Percentiles rank a stretch among this genome's conserved stretches.
Conservation (phyloP, 202 grass and related monocot genomes). For the Carex arenaria region DNA sequence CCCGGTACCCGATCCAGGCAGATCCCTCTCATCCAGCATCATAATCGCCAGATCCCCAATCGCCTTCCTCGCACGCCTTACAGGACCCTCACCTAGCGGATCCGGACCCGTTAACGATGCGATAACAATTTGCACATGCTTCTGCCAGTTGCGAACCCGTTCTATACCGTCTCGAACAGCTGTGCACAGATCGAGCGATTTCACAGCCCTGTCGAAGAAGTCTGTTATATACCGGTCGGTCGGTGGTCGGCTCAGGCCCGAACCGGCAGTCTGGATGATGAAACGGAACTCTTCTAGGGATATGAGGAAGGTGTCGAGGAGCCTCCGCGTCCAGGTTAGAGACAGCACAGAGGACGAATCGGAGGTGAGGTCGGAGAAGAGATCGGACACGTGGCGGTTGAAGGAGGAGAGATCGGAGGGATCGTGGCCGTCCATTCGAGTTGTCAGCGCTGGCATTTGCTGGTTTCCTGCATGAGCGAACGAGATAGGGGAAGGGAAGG, state of each 20-base stretch:
- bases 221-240: constrained; percentile 62
- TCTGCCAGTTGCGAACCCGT: constrained; percentile 60
- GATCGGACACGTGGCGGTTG: constrained; percentile 51
- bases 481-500: not conserved
- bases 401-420: constrained; percentile 50
- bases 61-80: constrained; percentile 76
- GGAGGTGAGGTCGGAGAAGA: constrained; percentile 44
- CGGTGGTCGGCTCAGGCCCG: constrained; percentile 22
- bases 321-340: constrained; percentile 53
- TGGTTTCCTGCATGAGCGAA: not conserved
- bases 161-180: constrained; percentile 65
- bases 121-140: constrained; percentile 59
- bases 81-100: constrained; percentile 53
- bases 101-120: constrained; percentile 20
- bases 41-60: constrained; percentile 80
- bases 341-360: constrained; percentile 36
- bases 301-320: constrained; percentile 66
- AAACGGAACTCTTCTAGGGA: constrained; percentile 71
- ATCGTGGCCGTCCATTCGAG: constrained; percentile 5
- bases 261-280: constrained; percentile 30
- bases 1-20: constrained; percentile 13
- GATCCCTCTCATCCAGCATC: constrained; percentile 85
- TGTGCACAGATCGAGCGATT: constrained; percentile 84
- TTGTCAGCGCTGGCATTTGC: constrained; percentile 22
- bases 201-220: constrained; percentile 84